These are phyloP conservation scores for Taphrina communis DNA, from an alignment of 1,139 yeast species.

Conservation along the genomic window DNA sequence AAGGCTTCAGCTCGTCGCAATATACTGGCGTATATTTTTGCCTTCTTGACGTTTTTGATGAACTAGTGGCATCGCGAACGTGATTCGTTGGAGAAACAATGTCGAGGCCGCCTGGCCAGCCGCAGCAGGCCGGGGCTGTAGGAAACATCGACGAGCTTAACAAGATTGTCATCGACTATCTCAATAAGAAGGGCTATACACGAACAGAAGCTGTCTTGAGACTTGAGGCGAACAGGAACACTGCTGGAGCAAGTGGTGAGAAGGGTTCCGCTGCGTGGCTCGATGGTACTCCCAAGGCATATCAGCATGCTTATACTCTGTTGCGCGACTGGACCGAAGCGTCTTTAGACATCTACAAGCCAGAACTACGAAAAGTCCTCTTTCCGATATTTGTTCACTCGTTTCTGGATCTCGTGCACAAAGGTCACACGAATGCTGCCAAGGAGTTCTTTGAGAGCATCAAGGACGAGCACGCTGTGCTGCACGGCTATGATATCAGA, in stretches of 20 bases:
- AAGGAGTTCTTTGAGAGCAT: constrained; percentile 76
- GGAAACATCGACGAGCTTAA: constrained; percentile 63
- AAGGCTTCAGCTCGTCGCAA: too few species aligned
- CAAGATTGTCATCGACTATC: constrained; percentile 85
- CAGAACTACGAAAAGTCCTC: constrained; percentile 79
- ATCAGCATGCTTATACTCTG: constrained; percentile 76
- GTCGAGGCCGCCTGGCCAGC: constrained; percentile 39
- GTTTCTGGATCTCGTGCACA: constrained; percentile 66
- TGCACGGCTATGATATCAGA: constrained; percentile 79
- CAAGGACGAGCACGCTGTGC: constrained; percentile 71
- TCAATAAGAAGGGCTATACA: constrained; percentile 91
- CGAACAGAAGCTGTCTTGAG: constrained; percentile 93
- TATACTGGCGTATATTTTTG: too few species aligned
- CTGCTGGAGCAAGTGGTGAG: constrained; percentile 44
- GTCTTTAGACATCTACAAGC: constrained; percentile 82
- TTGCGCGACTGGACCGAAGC: constrained; percentile 89
- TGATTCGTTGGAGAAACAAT: background rate
- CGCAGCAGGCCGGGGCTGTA: constrained; percentile 31
- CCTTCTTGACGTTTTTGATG: background rate
- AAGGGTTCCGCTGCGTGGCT: constrained; percentile 48
- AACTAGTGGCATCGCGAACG: background rate
- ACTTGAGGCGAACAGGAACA: constrained; percentile 61
- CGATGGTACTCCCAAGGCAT: constrained; percentile 67
- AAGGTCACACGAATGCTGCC: constrained; percentile 56
- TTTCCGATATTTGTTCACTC: constrained; percentile 92